Base-by-base conservation (phyloP, 495 filamentous ascomycete species). In the Durotheca rogersii region DNA sequence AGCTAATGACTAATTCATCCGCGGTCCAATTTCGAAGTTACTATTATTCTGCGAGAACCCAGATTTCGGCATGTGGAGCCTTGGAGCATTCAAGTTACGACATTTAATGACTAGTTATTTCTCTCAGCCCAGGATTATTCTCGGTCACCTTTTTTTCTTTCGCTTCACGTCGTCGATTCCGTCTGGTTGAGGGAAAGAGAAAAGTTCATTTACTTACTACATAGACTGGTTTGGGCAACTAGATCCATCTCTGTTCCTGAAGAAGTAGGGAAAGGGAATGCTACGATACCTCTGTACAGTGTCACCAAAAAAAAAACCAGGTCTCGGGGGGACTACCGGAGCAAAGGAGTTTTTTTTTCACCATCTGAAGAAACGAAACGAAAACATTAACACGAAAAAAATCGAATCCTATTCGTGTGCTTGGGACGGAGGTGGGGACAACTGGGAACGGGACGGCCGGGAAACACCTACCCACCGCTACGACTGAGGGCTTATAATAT, bases 151-250 rank as follows among this genome's bases (percentile, higher is more conserved):
- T 19, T 15, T 44, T 36, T 60, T 38, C 41, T 30, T 43, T 43
- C 44, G 46, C 38, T 12, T 58, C 25, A 6, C 44, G 18, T 53
- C 33, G 51, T 58, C 47, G 15, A 51, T 44, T 18, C 16, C 25
- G 15, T 53, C 42, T 57, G 47, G 53, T 56, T 51, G 53, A n/a
- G 53, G 42, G 40, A 47, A 48, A 23, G 42, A 43, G 43, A 51
- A 23, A 35, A 14, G 33, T 40, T 50, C 49, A 43, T 49, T 25
- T 49, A 44, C 45, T 61, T 43, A 61, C 37, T 51, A 52, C 51
- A 59, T 65, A 65, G 61, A 65, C 58, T 51, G 58, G 61, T 29
- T 52, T 50, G 48, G 61, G 61, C 61, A 53, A 65, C 61, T 65
- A 61, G 53, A 57, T 52, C 41, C 23, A 46, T 47, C 18, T 53